Evolutionary conservation across 2,329 filamentous ascomycete genomes (phyloP).

Genomic region (Colletotrichum endophyticum): DNA sequence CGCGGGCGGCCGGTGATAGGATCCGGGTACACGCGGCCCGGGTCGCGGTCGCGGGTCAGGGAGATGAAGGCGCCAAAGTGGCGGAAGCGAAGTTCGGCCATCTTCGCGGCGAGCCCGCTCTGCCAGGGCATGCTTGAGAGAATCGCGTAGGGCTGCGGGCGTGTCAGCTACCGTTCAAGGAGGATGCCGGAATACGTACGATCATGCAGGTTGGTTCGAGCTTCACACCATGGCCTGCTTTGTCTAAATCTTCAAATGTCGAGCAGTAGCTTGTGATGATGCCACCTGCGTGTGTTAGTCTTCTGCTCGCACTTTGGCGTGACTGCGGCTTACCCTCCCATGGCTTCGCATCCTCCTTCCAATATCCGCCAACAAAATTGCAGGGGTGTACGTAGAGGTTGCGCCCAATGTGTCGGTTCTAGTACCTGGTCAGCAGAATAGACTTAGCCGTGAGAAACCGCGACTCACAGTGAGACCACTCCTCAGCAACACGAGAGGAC

Average conservation of each 20-base stretch:
- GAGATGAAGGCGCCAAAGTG: slow-evolving; percentile 76
- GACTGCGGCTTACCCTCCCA: slow-evolving; percentile 58
- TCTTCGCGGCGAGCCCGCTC: slow-evolving; percentile 74
- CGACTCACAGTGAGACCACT: slow-evolving; percentile 72
- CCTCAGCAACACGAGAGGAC: slow-evolving; percentile 75
- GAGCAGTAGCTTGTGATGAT: slow-evolving; percentile 81
- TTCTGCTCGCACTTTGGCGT: neutral
- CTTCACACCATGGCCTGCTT: slow-evolving; percentile 80
- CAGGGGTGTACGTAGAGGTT: slow-evolving; percentile 86
- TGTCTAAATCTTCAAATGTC: slow-evolving; percentile 82
- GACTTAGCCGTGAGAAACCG: neutral
- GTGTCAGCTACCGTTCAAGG: neutral
- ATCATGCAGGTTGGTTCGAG: slow-evolving; percentile 79
- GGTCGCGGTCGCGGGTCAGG: slow-evolving; percentile 76
- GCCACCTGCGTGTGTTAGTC: slow-evolving; percentile 55
- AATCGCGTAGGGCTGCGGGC: slow-evolving; percentile 63
- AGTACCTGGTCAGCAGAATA: slow-evolving; percentile 23
- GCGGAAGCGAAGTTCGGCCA: slow-evolving; percentile 69
- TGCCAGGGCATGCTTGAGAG: slow-evolving; percentile 70
- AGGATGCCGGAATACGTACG: slow-evolving; percentile 37
- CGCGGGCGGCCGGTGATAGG: slow-evolving; percentile 66
- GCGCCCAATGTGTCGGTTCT: slow-evolving; percentile 80
- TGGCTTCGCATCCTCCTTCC: slow-evolving; percentile 71
- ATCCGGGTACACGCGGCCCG: slow-evolving; percentile 77
- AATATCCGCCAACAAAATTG: slow-evolving; percentile 63